Percentiles rank a stretch among this genome's conserved stretches.
These are phyloP conservation scores for Leishmania amazonensis DNA, from an alignment of 208 protist genomes.

Conservation along the genomic window DNA sequence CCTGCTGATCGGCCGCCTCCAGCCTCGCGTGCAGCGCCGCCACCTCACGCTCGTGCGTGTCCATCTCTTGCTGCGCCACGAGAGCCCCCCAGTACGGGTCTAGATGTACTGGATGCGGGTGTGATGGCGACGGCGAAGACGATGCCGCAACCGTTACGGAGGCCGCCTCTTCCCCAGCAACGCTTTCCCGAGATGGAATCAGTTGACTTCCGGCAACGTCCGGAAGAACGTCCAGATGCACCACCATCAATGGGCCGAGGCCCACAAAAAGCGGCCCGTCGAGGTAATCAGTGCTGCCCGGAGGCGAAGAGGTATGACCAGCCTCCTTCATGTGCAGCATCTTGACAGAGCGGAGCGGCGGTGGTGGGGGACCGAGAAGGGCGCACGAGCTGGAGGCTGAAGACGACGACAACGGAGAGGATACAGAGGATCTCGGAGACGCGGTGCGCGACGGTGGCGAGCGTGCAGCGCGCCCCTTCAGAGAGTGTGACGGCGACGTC, in stretches of 20 bases:
- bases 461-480: background rate
- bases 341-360: background rate
- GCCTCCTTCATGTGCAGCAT: background rate
- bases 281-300: background rate
- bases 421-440: background rate
- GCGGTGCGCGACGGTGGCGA: conserved; percentile 4
- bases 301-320: background rate
- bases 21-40: conserved; percentile 38
- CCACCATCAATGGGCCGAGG: conserved; percentile 28
- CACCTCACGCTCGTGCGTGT: conserved; percentile 40
- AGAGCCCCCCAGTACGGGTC: conserved; percentile 6
- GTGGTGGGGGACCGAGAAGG: background rate
- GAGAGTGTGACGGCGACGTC: background rate
- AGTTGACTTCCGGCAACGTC: background rate
- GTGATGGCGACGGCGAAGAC: background rate
- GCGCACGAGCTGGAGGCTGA: background rate
- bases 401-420: background rate
- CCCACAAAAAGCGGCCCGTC: background rate
- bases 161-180: background rate
- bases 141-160: background rate
- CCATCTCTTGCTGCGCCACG: conserved; percentile 19
- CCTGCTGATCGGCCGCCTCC: conserved; percentile 22
- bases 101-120: background rate
- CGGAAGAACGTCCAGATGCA: conserved; percentile 6
- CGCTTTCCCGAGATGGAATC: background rate